phyloP scores from a whole-genome alignment of 805 yeast genomes.

The Ascoidea rubescens region DNA sequence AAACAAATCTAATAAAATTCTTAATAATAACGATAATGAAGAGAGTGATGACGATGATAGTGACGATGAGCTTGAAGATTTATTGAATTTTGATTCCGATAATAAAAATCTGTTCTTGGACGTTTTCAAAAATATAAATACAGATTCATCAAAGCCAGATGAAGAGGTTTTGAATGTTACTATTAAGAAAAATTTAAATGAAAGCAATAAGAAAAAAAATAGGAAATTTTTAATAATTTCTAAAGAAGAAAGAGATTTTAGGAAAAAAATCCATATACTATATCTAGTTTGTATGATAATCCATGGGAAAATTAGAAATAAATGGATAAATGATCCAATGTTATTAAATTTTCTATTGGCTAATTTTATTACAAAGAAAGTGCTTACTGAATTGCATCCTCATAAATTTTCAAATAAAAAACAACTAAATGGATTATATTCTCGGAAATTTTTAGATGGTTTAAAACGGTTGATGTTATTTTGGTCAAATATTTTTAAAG shows the following conservation, averaged over 20 bases:
- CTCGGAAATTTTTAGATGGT: constrained; percentile 66
- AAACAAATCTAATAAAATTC: neutral
- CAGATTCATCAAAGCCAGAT: constrained; percentile 14
- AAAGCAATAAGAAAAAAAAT: constrained; percentile 13
- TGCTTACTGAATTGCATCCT: constrained; percentile 35
- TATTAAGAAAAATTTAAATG: constrained; percentile 6
- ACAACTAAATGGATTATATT: constrained; percentile 30
- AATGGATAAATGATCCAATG: constrained; percentile 48
- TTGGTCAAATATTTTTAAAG: constrained; percentile 44
- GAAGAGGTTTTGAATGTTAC: constrained; percentile 23
- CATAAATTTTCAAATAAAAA: constrained; percentile 18
- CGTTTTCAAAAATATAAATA: constrained; percentile 8
- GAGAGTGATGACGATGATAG: neutral
- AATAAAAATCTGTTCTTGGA: constrained; percentile 3
- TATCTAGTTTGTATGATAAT: constrained; percentile 43
- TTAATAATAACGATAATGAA: neutral
- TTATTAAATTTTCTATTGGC: constrained; percentile 26
- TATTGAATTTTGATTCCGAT: constrained; percentile 1
- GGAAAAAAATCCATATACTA: constrained; percentile 45
- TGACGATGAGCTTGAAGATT: neutral
- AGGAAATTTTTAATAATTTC: constrained; percentile 23
- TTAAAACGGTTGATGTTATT: constrained; percentile 48
- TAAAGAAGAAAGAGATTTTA: constrained; percentile 37
- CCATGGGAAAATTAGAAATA: constrained; percentile 58
- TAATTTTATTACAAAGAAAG: constrained; percentile 30